Evolutionary conservation across 495 filamentous ascomycete genomes (phyloP), one percentile per base, ranked within the genome.

Genomic region (Evernia prunastri): DNA sequence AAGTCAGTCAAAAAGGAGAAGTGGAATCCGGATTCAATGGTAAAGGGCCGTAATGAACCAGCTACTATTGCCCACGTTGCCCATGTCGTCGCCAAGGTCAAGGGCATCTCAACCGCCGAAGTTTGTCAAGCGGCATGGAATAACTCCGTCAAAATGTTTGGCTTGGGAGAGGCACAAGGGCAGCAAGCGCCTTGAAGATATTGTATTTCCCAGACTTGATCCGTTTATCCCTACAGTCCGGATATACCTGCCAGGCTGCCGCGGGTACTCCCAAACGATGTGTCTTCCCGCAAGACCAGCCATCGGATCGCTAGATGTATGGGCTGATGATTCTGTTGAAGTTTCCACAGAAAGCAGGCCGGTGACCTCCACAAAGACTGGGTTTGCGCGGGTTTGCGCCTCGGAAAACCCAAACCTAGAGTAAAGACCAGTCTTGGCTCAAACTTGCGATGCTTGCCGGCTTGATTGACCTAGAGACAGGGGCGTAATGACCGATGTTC

Each of bases 1-100:
- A 81, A 79, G 64, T 73, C 80, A n/a, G 86, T 96, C 43, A 97
- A 96, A 79, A 97, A 97, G 74, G 94, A 98, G 75, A 96, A 87
- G 74, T 98, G 89, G 84, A 82, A 82, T 49, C 83, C 89, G 71
- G 92, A 90, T 0, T 74, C 74, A 7, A 89, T 96, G 86, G 83
- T 97, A 25, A 97, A 96, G 76, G 90, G 93, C 2, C 81, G 94
- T 27, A 98, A 97, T 73, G 94, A 98, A 75, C 89, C 91, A 31
- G 88, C 86, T 69, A 85, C 84, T 49, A 96, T 97, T 63, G 80
- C 84, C 59, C 85, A 85, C 45, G 90, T 98, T n/a, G 94, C 89
- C 17, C 84, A 86, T 72, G 89, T 90, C 59, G 86, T 98, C 66
- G 93, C 94, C 23, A 83, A 76, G 35, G 85, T 96, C 43, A 96